These are phyloP conservation scores for Blumeria graminis DNA, from an alignment of 2,329 filamentous ascomycete species.

Conservation along the genomic window DNA sequence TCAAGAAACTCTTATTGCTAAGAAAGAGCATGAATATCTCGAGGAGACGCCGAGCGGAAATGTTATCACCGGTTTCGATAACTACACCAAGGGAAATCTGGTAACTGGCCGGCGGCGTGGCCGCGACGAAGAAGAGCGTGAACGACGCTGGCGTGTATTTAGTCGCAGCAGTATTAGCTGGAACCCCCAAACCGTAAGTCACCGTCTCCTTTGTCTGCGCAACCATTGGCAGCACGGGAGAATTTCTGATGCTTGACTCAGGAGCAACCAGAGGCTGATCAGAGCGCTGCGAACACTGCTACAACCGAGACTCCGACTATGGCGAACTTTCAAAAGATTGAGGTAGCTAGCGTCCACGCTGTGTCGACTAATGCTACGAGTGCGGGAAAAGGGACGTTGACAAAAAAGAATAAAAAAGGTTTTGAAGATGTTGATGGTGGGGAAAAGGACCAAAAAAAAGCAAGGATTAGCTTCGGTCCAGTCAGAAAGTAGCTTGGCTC, in stretches of 20 bases:
- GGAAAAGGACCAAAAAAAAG: constrained; percentile 18
- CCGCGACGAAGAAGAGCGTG: constrained; percentile 23
- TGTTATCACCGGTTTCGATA: constrained; percentile 94
- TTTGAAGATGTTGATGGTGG: constrained; percentile 35
- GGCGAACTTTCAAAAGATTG: constrained; percentile 25
- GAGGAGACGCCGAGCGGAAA: constrained; percentile 78
- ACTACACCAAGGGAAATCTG: constrained; percentile 74
- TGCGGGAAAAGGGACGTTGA: constrained; percentile 14
- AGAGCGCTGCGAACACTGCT: constrained; percentile 15
- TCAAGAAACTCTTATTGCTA: constrained; percentile 56
- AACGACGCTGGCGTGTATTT: not conserved
- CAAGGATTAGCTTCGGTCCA: constrained; percentile 13
- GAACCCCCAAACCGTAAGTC: constrained; percentile 21
- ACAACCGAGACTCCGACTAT: constrained; percentile 31
- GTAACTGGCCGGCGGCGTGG: constrained; percentile 35
- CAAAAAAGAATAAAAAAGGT: constrained; percentile 28
- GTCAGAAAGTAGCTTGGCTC: constrained; percentile 9
- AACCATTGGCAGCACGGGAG: not conserved
- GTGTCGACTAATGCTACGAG: constrained; percentile 28
- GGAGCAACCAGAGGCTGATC: constrained; percentile 7
- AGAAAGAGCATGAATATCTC: constrained; percentile 68
- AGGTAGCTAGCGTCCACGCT: constrained; percentile 22
- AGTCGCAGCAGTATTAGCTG: constrained; percentile 29
- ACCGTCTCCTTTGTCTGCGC: constrained; percentile 1
- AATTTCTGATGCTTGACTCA: not conserved